phyloP scores from a whole-genome alignment of 2,329 filamentous ascomycete species.

The Fusarium lyarnte region DNA sequence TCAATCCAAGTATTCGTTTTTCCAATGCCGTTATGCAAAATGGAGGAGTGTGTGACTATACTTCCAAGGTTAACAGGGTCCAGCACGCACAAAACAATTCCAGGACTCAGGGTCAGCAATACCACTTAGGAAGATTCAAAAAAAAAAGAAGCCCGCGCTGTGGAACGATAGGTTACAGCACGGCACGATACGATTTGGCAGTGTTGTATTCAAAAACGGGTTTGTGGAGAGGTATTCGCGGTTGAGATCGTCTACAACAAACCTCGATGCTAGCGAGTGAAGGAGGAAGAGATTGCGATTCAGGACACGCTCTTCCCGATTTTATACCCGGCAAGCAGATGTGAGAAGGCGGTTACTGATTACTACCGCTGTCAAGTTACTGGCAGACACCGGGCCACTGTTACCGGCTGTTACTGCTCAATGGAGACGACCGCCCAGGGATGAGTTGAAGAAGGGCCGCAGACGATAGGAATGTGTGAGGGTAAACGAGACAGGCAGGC shows the following conservation, averaged over 20 bases:
- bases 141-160: not conserved
- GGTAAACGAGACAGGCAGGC: slow-evolving; percentile 13
- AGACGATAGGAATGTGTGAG: slow-evolving; percentile 10
- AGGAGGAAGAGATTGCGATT: slow-evolving; percentile 27
- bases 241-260: not conserved
- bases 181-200: slow-evolving; percentile 3
- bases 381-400: not conserved
- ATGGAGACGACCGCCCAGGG: slow-evolving; percentile 12
- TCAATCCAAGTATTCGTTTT: not conserved
- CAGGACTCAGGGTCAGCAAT: slow-evolving; percentile 1
- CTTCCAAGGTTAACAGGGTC: slow-evolving; percentile 1
- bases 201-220: not conserved
- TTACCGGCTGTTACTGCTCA: slow-evolving; percentile 4
- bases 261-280: slow-evolving; percentile 15
- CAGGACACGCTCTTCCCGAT: slow-evolving; percentile 31
- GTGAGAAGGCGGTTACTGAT: not conserved
- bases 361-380: not conserved
- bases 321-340: slow-evolving; percentile 36
- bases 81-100: slow-evolving; percentile 15
- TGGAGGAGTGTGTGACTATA: slow-evolving; percentile 3
- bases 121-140: not conserved
- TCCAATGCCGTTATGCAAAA: not conserved
- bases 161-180: not conserved
- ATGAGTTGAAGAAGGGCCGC: slow-evolving; percentile 18
- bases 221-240: not conserved